phyloP scores from a whole-genome alignment of 208 protist genomes.

The Phytomonas serpens region DNA sequence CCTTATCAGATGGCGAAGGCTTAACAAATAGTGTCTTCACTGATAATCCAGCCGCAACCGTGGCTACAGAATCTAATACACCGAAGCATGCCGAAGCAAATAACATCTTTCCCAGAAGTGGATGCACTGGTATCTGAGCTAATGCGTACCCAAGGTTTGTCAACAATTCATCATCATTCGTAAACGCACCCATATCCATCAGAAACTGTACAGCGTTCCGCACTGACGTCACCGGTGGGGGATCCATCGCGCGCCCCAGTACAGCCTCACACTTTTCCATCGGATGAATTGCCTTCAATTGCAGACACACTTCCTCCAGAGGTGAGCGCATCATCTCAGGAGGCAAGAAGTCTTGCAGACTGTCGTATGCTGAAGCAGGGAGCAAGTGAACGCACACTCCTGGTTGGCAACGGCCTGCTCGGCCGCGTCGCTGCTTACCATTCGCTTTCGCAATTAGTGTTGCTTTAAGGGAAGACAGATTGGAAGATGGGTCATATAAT shows the following conservation, averaged over 20 bases:
- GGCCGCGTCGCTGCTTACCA: slow-evolving; percentile 84
- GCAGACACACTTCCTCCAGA: slow-evolving; percentile 84
- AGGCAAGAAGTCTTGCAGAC: slow-evolving; percentile 86
- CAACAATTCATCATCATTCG: slow-evolving; percentile 50
- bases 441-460: slow-evolving; percentile 75
- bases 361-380: slow-evolving; percentile 48
- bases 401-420: slow-evolving; percentile 85
- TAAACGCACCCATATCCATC: slow-evolving; percentile 80
- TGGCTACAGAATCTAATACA: slow-evolving; percentile 80
- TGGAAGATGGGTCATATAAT: slow-evolving; percentile 71
- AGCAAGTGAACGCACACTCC: slow-evolving; percentile 84
- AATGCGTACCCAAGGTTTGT: slow-evolving; percentile 75
- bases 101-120: slow-evolving; percentile 90
- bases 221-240: slow-evolving; percentile 49
- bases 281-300: slow-evolving; percentile 75
- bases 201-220: slow-evolving; percentile 69
- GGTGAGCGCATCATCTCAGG: slow-evolving; percentile 90
- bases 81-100: slow-evolving; percentile 80
- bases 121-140: slow-evolving; percentile 78
- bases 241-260: slow-evolving; percentile 64
- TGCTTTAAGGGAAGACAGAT: slow-evolving; percentile 69
- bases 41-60: slow-evolving; percentile 77
- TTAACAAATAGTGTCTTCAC: slow-evolving; percentile 78
- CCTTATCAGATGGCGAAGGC: slow-evolving; percentile 47
- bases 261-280: slow-evolving; percentile 70